phyloP scores from a whole-genome alignment of 2,329 filamentous ascomycete genomes.

The Diaporthe amygdali region DNA sequence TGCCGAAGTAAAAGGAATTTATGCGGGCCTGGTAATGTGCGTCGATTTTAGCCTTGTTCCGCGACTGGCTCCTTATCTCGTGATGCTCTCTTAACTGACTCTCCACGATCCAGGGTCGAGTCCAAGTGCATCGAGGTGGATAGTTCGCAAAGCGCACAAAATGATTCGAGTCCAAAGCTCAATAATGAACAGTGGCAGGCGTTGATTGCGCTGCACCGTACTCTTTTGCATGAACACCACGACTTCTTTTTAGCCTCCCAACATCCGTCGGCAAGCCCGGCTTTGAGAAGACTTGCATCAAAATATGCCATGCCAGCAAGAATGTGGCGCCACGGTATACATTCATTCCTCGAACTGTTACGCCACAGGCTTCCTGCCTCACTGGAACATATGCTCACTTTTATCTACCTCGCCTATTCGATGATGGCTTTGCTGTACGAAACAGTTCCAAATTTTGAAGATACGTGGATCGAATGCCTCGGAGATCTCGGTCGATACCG shows the following conservation, averaged over 20 bases:
- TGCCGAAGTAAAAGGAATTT: conserved; percentile 83
- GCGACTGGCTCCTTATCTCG: background rate
- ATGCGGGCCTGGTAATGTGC: conserved; percentile 77
- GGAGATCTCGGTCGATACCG: conserved; percentile 82
- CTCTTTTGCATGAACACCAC: conserved; percentile 80
- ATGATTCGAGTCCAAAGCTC: conserved; percentile 47
- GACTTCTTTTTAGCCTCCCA: conserved; percentile 88
- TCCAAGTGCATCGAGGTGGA: conserved; percentile 86
- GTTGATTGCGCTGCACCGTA: conserved; percentile 80
- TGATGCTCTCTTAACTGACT: background rate
- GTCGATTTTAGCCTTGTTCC: background rate
- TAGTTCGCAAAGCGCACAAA: conserved; percentile 58
- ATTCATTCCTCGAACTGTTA: conserved; percentile 80
- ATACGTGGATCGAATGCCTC: conserved; percentile 93
- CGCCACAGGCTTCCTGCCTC: conserved; percentile 76
- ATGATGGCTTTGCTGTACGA: conserved; percentile 90
- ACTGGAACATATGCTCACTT: conserved; percentile 87
- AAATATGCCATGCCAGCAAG: conserved; percentile 92
- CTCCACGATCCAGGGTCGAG: conserved; percentile 60
- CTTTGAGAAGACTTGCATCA: conserved; percentile 70
- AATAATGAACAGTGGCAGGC: conserved; percentile 82
- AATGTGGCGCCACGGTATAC: conserved; percentile 95
- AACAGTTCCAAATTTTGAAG: conserved; percentile 80
- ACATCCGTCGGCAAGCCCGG: conserved; percentile 76
- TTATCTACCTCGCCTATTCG: conserved; percentile 87